These are phyloP conservation scores for Rhodomyrtus psidioides DNA, from an alignment of 441 rosid genomes.

Conservation along the genomic window DNA sequence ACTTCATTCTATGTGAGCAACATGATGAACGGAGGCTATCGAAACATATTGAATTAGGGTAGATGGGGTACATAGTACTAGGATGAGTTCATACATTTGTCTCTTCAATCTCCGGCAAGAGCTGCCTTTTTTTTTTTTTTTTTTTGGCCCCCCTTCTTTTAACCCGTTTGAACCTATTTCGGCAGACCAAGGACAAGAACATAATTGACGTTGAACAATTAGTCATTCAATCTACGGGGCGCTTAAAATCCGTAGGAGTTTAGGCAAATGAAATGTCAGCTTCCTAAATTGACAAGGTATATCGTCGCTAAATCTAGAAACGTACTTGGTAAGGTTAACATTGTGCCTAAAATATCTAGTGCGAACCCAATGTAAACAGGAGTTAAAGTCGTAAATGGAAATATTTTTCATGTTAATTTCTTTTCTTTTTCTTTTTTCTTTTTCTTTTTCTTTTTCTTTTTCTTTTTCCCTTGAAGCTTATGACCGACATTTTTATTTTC, in stretches of 20 bases:
- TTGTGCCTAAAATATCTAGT: background rate
- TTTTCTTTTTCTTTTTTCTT: background rate
- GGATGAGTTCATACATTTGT: background rate
- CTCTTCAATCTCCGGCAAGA: background rate
- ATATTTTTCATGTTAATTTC: background rate
- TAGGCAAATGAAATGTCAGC: background rate
- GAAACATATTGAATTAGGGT: background rate
- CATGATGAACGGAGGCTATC: background rate
- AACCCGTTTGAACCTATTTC: background rate
- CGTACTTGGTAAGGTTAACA: background rate
- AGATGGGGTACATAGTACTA: background rate
- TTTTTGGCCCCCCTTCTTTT: background rate
- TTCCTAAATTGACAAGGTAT: background rate
- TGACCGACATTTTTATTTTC: background rate
- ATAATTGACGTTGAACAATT: background rate
- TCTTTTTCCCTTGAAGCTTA: background rate
- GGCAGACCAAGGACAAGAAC: background rate
- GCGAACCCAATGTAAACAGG: background rate
- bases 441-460: too few relatives aligned
- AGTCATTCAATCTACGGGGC: background rate
- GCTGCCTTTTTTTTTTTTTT: background rate
- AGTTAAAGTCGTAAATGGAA: background rate
- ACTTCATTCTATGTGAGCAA: conserved; percentile 73
- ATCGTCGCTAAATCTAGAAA: background rate
- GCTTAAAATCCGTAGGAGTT: background rate